phyloP scores from a whole-genome alignment of 768 basidiomycete species.

The Amanita molliuscula region DNA sequence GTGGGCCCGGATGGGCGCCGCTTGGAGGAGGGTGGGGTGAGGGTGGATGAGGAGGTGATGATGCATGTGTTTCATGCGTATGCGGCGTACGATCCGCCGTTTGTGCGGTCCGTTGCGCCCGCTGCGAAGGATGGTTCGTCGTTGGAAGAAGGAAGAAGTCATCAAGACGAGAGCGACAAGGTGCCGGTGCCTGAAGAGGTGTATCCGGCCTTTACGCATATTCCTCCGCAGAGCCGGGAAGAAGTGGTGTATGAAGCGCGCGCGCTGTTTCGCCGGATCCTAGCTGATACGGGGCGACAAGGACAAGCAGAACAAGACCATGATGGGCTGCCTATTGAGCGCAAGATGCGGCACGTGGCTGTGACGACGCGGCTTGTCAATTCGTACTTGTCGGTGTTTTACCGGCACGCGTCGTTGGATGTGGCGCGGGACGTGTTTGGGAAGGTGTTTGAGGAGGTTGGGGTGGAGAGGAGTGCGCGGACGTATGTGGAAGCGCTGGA shows the following conservation, averaged over 20 bases:
- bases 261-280: constrained; percentile 53
- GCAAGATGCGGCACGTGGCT: constrained; percentile 45
- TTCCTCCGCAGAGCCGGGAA: constrained; percentile 62
- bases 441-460: constrained; percentile 32
- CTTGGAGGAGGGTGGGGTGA: constrained; percentile 15
- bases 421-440: constrained; percentile 38
- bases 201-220: constrained; percentile 30
- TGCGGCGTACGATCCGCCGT: constrained; percentile 66
- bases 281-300: constrained; percentile 24
- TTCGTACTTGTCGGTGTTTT: constrained; percentile 74
- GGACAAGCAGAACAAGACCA: neutral
- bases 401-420: constrained; percentile 41
- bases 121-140: constrained; percentile 20
- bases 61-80: constrained; percentile 83
- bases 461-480: constrained; percentile 37
- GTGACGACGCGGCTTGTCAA: constrained; percentile 59
- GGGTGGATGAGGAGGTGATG: constrained; percentile 62
- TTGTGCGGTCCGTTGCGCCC: constrained; percentile 40
- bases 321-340: neutral
- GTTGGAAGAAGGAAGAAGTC: constrained; percentile 3
- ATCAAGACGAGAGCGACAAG: neutral
- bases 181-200: constrained; percentile 10
- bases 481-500: constrained; percentile 61
- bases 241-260: constrained; percentile 65
- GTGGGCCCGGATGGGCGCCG: constrained; percentile 12